Evolutionary conservation across 2,329 filamentous ascomycete genomes (phyloP).

Genomic region (Fusarium udum): DNA sequence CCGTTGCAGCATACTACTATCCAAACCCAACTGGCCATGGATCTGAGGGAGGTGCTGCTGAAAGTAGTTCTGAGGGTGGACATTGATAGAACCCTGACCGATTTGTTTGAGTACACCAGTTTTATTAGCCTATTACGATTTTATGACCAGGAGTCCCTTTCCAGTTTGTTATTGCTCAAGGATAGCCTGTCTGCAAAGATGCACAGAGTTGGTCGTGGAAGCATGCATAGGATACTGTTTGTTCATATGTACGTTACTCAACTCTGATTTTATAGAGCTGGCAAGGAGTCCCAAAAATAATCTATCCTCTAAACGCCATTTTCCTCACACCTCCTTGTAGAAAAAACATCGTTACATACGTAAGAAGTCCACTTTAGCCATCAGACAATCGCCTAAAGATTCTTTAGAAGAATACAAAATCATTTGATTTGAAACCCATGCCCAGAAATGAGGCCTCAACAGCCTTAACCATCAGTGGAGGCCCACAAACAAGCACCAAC

Average conservation of each 20-base stretch:
- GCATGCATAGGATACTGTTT: not conserved
- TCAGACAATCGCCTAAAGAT: not conserved
- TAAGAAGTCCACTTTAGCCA: not conserved
- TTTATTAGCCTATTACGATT: slow-evolving; percentile 3
- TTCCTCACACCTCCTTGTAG: not conserved
- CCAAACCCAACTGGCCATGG: slow-evolving; percentile 52
- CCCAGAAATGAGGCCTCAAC: slow-evolving; percentile 62
- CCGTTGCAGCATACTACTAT: slow-evolving; percentile 66
- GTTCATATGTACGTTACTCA: not conserved
- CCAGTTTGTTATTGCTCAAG: not conserved
- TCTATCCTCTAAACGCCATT: not conserved
- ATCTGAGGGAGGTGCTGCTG: not conserved
- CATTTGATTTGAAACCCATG: slow-evolving; percentile 68
- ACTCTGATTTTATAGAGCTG: not conserved
- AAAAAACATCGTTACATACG: not conserved
- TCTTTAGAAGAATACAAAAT: slow-evolving; percentile 43
- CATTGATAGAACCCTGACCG: slow-evolving; percentile 4
- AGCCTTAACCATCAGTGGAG: slow-evolving; percentile 76
- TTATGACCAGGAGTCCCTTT: slow-evolving; percentile 9
- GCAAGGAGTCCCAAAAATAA: not conserved
- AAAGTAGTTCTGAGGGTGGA: slow-evolving; percentile 17
- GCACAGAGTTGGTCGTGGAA: not conserved
- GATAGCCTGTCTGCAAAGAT: not conserved
- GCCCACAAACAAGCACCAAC: slow-evolving; percentile 83
- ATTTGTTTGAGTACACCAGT: not conserved